Conservation (phyloP, 495 filamentous ascomycete species). For the Trichoderma reesei region DNA sequence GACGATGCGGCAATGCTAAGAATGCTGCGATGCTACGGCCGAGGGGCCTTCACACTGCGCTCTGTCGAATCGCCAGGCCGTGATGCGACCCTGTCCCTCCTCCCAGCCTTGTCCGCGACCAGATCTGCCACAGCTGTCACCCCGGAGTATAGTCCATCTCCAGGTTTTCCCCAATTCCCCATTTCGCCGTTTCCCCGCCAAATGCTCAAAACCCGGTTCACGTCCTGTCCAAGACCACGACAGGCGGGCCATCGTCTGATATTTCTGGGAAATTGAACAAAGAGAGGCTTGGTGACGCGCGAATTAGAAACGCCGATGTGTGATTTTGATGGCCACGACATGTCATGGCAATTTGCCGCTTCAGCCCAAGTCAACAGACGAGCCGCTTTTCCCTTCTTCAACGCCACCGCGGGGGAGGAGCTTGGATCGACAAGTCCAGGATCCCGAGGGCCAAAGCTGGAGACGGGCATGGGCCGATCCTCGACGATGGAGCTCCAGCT, state of each 20-base stretch:
- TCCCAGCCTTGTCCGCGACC: not conserved
- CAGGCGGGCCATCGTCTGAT: not conserved
- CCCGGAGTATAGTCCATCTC: not conserved
- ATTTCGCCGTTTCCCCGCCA: slow-evolving; percentile 8
- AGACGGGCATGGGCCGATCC: no score
- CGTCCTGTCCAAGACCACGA: not conserved
- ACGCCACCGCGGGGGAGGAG: slow-evolving; percentile 2
- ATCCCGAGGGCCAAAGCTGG: no score
- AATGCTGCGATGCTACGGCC: not conserved
- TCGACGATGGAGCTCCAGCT: no score
- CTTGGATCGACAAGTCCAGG: not conserved
- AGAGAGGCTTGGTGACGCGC: not conserved
- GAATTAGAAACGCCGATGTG: not conserved
- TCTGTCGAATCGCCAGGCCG: not conserved
- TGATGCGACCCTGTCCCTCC: not conserved
- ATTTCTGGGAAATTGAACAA: not conserved
- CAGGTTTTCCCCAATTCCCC: slow-evolving; percentile 4
- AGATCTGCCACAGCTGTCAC: slow-evolving; percentile 4
- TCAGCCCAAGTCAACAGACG: not conserved
- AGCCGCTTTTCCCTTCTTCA: not conserved
- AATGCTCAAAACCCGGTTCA: not conserved
- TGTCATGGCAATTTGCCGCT: not conserved
- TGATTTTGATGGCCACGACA: not conserved
- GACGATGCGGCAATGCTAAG: not conserved
- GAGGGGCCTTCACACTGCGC: not conserved